A percentile compares a stretch with the other conserved stretches of the same genome.
These are phyloP conservation scores for Cicer bijugum DNA, from an alignment of 306 rosid genomes.

Conservation along the genomic window DNA sequence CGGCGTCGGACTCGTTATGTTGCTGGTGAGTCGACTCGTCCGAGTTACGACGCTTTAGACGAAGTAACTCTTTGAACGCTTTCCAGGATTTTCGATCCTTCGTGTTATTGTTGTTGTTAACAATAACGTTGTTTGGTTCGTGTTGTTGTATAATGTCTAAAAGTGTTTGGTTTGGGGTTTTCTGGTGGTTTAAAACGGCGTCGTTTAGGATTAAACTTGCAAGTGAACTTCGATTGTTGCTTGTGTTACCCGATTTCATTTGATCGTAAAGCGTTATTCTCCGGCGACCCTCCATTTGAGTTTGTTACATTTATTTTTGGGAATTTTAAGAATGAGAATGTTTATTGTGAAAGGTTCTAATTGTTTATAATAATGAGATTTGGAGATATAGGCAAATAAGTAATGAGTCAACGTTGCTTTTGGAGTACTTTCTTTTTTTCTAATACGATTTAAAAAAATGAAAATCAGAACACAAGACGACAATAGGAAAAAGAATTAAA, in stretches of 20 bases:
- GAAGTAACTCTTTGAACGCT: constrained; percentile 66
- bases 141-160: constrained; percentile 65
- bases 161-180: constrained; percentile 59
- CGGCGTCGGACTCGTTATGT: constrained; percentile 10
- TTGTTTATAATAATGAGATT: constrained; percentile 5
- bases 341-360: neutral
- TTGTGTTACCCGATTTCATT: constrained; percentile 61
- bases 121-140: constrained; percentile 2
- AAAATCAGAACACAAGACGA: neutral
- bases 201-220: constrained; percentile 62
- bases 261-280: constrained; percentile 78
- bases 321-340: constrained; percentile 24
- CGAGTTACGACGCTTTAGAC: constrained; percentile 38
- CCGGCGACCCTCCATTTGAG: constrained; percentile 65
- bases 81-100: constrained; percentile 68
- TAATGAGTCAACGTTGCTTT: constrained; percentile 48
- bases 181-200: constrained; percentile 42
- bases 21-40: constrained; percentile 38
- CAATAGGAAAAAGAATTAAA: constrained; percentile 11
- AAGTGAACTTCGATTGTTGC: constrained; percentile 55
- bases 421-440: constrained; percentile 40
- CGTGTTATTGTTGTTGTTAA: neutral
- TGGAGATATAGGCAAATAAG: neutral
- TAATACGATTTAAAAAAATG: neutral
- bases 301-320: constrained; percentile 17